Conservation (phyloP, 169 alveolate genomes). For the Ophryocystis elektroscirrha region DNA sequence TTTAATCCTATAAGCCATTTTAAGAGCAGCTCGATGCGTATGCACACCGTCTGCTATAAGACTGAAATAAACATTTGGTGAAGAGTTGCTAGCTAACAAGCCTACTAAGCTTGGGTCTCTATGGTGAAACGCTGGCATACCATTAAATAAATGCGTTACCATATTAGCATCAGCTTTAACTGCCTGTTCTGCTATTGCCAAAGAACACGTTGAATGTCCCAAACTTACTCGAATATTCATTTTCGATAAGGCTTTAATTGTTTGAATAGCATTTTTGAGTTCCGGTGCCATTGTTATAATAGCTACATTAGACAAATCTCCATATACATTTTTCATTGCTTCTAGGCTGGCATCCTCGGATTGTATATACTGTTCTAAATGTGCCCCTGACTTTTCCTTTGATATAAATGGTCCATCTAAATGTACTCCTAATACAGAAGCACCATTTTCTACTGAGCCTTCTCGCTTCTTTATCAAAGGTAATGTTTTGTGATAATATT, state of each 20-base stretch:
- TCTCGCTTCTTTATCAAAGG: neutral
- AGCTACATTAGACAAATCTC: neutral
- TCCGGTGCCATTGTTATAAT: neutral
- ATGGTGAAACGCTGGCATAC: neutral
- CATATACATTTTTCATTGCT: neutral
- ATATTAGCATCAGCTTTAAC: neutral
- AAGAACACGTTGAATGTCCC: neutral
- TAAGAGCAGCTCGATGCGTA: neutral
- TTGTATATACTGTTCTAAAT: neutral
- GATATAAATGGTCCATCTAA: neutral
- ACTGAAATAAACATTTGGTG: neutral
- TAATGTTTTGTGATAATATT: neutral
- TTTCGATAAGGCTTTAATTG: neutral
- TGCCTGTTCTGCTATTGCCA: neutral
- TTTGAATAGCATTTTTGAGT: neutral
- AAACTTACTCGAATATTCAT: neutral
- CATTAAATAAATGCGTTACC: neutral
- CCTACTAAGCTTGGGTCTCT: neutral
- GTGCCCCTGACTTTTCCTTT: neutral
- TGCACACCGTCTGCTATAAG: neutral
- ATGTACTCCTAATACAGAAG: neutral
- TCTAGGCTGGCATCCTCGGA: neutral
- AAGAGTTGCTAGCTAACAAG: neutral
- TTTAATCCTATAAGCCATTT: neutral
- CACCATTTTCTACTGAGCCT: neutral